Evolutionary conservation across 1,139 yeast species (phyloP), one percentile per base, ranked within the genome.

Genomic region (Kurtzmaniella quercitrusa): DNA sequence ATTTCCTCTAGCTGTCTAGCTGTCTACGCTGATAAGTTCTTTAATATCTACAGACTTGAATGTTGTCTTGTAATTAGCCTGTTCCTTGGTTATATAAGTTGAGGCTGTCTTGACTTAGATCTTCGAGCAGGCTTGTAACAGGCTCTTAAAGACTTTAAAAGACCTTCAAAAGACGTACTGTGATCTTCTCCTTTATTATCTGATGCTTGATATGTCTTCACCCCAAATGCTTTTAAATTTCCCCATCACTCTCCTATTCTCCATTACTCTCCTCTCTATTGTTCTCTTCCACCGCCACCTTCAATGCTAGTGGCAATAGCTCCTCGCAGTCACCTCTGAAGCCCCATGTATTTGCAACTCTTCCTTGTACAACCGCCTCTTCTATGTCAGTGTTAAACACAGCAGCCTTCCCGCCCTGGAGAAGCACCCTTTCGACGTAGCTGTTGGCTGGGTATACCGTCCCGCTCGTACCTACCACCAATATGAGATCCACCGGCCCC

Each of bases 361-460:
- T 63, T 0, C 77, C 74, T 0, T 63, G 56, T 37, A 71, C 52
- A 5, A 73, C 68, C 15, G 65, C 66, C 25, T 62, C 65, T 27
- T 77, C 84, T 19, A 73, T 71, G 45, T 82, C 89, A 1, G 85
- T 83, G 57, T 89, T 88, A 64, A 89, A 89, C 1, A 89, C 77
- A 0, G 95, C 96, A 27, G 88, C 86, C 51, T 81, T 81, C 0
- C 95, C 96, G 1, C 95, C 95, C 46, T 79, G 78, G 48, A 70
- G 70, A 46, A 69, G 70, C 2, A 86, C 87, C 50, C 91, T 69
- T 49, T 89, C 95, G 19, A 89, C 93, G 58, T 86, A 89, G 21
- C 95, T 88, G 47, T 91, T 89, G 2, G 96, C 95, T 1, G 96
- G 96, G 81, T 94, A 89, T 1, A 86, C 91, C 0, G 82, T 72